phyloP scores from a whole-genome alignment of 2,329 filamentous ascomycete genomes.

The Colletotrichum sublineola region DNA sequence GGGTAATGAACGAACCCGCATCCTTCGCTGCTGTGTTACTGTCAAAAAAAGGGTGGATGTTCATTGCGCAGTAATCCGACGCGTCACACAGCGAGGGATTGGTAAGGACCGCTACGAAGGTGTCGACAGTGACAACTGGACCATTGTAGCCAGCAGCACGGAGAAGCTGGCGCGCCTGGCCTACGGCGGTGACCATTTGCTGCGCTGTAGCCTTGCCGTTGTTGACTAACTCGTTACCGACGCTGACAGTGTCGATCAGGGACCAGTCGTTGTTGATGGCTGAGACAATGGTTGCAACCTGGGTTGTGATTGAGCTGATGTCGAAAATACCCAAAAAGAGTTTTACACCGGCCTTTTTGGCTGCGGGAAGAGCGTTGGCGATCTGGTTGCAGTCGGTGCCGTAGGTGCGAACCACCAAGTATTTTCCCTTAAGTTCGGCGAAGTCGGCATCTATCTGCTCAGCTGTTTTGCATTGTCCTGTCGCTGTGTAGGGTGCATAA shows the following conservation, averaged over 20 bases:
- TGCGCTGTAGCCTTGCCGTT: constrained; percentile 65
- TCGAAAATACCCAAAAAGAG: constrained; percentile 83
- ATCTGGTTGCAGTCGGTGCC: constrained; percentile 85
- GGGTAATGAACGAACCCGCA: constrained; percentile 76
- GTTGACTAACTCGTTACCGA: constrained; percentile 88
- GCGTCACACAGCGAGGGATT: constrained; percentile 78
- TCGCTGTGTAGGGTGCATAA: constrained; percentile 63
- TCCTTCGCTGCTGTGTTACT: constrained; percentile 67
- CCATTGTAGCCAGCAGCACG: constrained; percentile 75
- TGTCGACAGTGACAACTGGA: constrained; percentile 84
- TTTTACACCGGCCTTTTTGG: constrained; percentile 73
- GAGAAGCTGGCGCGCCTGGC: constrained; percentile 69
- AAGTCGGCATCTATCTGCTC: constrained; percentile 76
- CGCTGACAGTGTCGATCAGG: constrained; percentile 76
- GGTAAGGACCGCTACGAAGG: constrained; percentile 74
- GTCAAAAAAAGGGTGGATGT: constrained; percentile 89
- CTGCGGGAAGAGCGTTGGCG: constrained; percentile 71
- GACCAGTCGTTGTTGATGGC: constrained; percentile 76
- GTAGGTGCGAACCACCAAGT: constrained; percentile 79
- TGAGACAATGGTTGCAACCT: constrained; percentile 72
- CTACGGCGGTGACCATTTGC: constrained; percentile 70
- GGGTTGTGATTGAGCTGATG: constrained; percentile 65
- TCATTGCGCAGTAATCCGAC: constrained; percentile 85
- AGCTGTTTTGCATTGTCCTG: constrained; percentile 75
- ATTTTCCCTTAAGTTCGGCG: constrained; percentile 63